Evolutionary conservation across 768 basidiomycete species (phyloP).

Genomic region (Pleurotus ostreatus): DNA sequence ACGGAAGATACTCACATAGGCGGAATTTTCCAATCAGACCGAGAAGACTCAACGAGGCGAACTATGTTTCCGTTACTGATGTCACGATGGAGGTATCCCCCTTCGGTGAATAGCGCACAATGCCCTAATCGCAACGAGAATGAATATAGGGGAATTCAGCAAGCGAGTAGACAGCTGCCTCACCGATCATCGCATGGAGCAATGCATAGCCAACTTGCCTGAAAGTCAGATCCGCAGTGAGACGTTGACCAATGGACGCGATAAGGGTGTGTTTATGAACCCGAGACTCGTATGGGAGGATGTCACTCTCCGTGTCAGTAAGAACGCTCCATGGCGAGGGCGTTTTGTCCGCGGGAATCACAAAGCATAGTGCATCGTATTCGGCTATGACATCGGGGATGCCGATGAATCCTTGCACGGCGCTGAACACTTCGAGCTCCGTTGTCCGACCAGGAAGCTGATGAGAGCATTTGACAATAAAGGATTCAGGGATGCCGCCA

Average conservation of each 20-base stretch:
- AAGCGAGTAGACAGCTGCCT: not conserved
- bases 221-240: not conserved
- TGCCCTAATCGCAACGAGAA: not conserved
- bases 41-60: not conserved
- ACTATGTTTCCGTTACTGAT: conserved; percentile 8
- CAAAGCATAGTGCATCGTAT: not conserved
- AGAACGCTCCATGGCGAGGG: not conserved
- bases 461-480: not conserved
- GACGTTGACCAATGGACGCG: not conserved
- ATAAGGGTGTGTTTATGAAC: not conserved
- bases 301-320: not conserved
- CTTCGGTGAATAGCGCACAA: not conserved
- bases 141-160: not conserved
- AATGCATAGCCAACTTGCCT: conserved; percentile 1
- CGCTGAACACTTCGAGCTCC: conserved; percentile 3
- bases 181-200: conserved; percentile 10
- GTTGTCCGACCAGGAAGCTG: not conserved
- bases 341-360: not conserved
- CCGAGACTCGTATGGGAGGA: not conserved
- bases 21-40: not conserved
- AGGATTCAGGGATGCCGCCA: not conserved
- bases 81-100: conserved; percentile 2
- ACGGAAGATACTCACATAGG: not conserved
- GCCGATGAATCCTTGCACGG: conserved; percentile 4
- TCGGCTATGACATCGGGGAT: conserved; percentile 1